phyloP scores from a whole-genome alignment of 1,284 basidiomycete species.

The Mycena citricolor region DNA sequence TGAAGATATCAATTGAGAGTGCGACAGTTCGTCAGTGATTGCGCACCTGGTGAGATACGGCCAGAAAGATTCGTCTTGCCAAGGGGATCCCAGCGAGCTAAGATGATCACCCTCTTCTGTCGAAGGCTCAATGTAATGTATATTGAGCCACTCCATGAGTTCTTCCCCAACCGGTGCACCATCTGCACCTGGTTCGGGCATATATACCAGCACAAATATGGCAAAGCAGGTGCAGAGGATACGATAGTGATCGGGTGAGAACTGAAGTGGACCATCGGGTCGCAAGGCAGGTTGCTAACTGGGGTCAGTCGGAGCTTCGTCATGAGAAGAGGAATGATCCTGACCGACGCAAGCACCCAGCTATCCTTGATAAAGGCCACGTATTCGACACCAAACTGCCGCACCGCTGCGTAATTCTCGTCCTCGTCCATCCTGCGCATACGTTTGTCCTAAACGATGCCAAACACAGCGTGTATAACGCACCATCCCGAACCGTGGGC shows the following conservation, averaged over 20 bases:
- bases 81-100: constrained; percentile 70
- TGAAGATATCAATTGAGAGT: constrained; percentile 12
- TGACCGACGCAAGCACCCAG: constrained; percentile 71
- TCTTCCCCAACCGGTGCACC: constrained; percentile 91
- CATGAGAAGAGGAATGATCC: constrained; percentile 29
- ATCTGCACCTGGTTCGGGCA: constrained; percentile 81
- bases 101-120: constrained; percentile 85
- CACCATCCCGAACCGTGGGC: constrained; percentile 45
- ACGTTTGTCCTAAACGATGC: constrained; percentile 17
- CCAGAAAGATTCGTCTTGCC: constrained; percentile 87
- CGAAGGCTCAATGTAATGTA: constrained; percentile 82
- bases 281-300: constrained; percentile 46
- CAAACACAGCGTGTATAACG: constrained; percentile 11
- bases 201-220: constrained; percentile 84
- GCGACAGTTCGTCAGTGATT: constrained; percentile 13
- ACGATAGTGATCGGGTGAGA: constrained; percentile 64
- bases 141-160: constrained; percentile 95
- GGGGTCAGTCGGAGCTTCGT: no score
- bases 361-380: constrained; percentile 70
- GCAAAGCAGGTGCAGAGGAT: constrained; percentile 78
- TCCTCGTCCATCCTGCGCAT: constrained; percentile 45
- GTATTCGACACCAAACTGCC: constrained; percentile 70
- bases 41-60: constrained; percentile 71
- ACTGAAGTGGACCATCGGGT: constrained; percentile 51
- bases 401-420: constrained; percentile 44